Base-by-base conservation (phyloP, 2,329 filamentous ascomycete genomes). In the Myriosclerotinia duriaeana region DNA sequence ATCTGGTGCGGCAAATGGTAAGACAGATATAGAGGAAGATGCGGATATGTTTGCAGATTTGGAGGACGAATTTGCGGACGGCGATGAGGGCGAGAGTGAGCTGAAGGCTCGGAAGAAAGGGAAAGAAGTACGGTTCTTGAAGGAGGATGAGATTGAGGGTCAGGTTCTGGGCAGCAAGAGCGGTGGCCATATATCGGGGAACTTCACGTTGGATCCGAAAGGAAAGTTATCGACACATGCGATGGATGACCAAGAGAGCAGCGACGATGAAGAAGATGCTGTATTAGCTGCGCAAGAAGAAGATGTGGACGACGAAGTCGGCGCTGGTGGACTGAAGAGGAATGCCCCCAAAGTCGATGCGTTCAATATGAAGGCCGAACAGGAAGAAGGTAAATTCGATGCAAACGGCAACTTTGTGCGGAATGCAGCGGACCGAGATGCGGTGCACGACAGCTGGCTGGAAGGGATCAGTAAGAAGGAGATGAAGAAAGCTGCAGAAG, bases 291-390 rank as follows among this genome's bases (percentile, higher is more conserved):
- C 87, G 58, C 79, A 91, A 44, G 92, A 91, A 70, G 87, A 90
- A 68, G 91, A 87, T 22, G 76, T 97, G 20, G 95, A 97, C 72
- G 89, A 93, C 65, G 95, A 99, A 77, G 83, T 99, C 7, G 95
- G 95, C 2, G 89, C 92, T 1, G 95, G 95, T 17, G 90, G 91
- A 2, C 89, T 96, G 73, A 98, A 97, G 80, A 91, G 88, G 73
- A 92, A 97, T 77, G 95, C 95, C 1, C 95, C 95, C 1, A 92
- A 95, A 77, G 84, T 99, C 7, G 95, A 98, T 77, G 94, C 94
- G 3, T 99, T 99, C 83, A 98, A 99, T 76, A 91, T 99, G 83
- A 88, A 87, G 67, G 81, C 86, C 15, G 95, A 99, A 78, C 89
- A 96, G 77, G 93, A 98, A 75, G 94, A 98, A 72, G 95, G 95